Base-by-base conservation (phyloP, 352 stramenopile genomes). In the Plasmopara muralis region DNA sequence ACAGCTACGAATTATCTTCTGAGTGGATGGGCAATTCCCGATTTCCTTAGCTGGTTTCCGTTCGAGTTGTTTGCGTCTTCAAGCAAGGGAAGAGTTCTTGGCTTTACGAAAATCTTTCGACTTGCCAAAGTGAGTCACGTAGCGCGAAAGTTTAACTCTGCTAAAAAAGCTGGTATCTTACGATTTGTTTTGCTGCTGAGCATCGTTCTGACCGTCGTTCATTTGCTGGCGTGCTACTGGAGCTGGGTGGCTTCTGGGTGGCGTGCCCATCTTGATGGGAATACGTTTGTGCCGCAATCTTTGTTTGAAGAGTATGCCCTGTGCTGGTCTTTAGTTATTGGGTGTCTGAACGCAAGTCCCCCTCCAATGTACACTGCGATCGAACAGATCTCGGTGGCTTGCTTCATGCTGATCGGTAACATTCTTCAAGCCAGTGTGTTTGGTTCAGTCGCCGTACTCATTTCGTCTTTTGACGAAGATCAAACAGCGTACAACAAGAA, bases 391-490 rank as follows among this genome's bases (percentile, higher is more conserved):
- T 81, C 74, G 0, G 74, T 87, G 9, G 74, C 72, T 4, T 58
- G 69, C n/a, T 83, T 87, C 60, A 87, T 87, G 77, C 60, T 87
- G 5, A 71, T 82, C 16, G 74, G 77, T 2, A 88, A 88, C 41
- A 55, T 85, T 28, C 47, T 86, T 3, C 77, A 88, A 57, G 77
- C 77, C 18, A 86, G 65, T 31, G 77, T 88, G 5, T 88, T 87
- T 18, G 77, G 77, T 8, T 83, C 74, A 0, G 72, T 87, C 0
- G 77, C 77, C 0, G 74, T 79, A 4, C 43, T 85, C 2, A 83
- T 87, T 47, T 80, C 72, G 15, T 87, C 77, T 0, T 82, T 87
- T 37, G 74, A 87, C 43, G 74, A 87, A 50, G 64, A 79, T 29
- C 74, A 87, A 30, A 72, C 68, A 16, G 64, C 65, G 14, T 87